Base-by-base conservation (phyloP, 179 eudicot species). In the Camellia oleifera region DNA sequence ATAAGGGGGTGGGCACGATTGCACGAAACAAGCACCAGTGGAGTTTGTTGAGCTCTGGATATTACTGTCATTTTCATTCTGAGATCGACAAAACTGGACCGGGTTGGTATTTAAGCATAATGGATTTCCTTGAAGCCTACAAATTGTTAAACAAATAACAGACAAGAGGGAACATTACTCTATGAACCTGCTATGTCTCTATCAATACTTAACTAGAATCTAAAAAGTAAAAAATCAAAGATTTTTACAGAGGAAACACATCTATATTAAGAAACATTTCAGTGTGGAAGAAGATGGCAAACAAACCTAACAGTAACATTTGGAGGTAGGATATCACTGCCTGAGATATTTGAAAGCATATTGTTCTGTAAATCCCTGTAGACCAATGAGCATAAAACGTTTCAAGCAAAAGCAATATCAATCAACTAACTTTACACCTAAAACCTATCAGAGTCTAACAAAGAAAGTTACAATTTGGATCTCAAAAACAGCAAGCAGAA, bases 61-160 rank as follows among this genome's bases (percentile, higher is more conserved):
- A 77, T 17, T 57, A 74, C 40, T 81, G 46, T 64, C 72, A 73
- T 56, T 64, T 68, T 52, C 69, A n/a, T 32, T 81, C 18, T 72
- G 70, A 57, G 88, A 46, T 60, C 79, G 81, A 77, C 91, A 89
- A 53, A 87, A 89, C 72, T 82, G 80, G 66, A 20, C 69, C 74
- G 83, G 74, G 83, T 76, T 83, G 65, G 75, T 69, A 46, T 72
- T 82, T 63, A 78, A 84, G 88, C 97, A 92, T 82, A 86, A 12
- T 17, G 97, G 97, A 84, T 92, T 92, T 65, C 94, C 97, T 45
- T 81, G 81, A 81, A 91, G 91, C 89, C 97, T 92, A 86, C 15
- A 83, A 52, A 56, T 40, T 58, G 70, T 78, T 48, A 61, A 70
- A 80, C 23, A 50, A 56, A 26, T 4, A 76, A 72, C 48, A 54